Conservation (phyloP, 345 rosid species). For the Bruguiera gymnorhiza region DNA sequence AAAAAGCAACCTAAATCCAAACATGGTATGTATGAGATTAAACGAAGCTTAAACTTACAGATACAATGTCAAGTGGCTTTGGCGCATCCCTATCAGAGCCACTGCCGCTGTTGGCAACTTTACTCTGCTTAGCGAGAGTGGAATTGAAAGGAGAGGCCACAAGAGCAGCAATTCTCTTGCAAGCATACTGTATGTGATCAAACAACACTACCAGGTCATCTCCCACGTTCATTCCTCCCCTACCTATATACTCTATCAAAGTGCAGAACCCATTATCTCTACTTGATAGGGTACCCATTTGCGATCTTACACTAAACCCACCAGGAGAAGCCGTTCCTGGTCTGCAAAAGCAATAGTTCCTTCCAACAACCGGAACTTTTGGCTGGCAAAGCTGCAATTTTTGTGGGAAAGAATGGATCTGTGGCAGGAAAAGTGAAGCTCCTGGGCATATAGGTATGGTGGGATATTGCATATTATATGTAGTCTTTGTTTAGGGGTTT, state of each 20-base stretch:
- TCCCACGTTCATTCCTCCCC: slow-evolving; percentile 50
- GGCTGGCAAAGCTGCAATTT: slow-evolving; percentile 1
- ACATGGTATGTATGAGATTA: background rate
- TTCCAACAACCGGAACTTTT: background rate
- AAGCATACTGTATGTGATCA: slow-evolving; percentile 80
- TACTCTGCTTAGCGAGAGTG: slow-evolving; percentile 46
- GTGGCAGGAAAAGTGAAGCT: no score
- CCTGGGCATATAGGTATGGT: no score
- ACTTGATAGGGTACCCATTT: slow-evolving; percentile 21
- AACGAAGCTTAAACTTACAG: slow-evolving; percentile 40
- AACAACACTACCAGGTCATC: slow-evolving; percentile 71
- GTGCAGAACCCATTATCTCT: slow-evolving; percentile 31
- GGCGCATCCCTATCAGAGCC: slow-evolving; percentile 71
- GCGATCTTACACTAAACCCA: slow-evolving; percentile 42
- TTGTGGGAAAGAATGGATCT: background rate
- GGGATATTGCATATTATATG: no score
- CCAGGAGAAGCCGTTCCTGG: slow-evolving; percentile 53
- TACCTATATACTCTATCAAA: slow-evolving; percentile 53
- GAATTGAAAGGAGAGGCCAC: slow-evolving; percentile 87
- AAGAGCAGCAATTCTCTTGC: slow-evolving; percentile 84
- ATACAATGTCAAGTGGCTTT: slow-evolving; percentile 78
- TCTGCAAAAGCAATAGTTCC: slow-evolving; percentile 15
- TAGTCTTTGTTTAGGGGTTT: no score
- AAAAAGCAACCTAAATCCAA: slow-evolving; percentile 1
- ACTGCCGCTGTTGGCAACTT: slow-evolving; percentile 26